Conservation (phyloP, 2,329 filamentous ascomycete genomes). For the Lithohypha guttulata region DNA sequence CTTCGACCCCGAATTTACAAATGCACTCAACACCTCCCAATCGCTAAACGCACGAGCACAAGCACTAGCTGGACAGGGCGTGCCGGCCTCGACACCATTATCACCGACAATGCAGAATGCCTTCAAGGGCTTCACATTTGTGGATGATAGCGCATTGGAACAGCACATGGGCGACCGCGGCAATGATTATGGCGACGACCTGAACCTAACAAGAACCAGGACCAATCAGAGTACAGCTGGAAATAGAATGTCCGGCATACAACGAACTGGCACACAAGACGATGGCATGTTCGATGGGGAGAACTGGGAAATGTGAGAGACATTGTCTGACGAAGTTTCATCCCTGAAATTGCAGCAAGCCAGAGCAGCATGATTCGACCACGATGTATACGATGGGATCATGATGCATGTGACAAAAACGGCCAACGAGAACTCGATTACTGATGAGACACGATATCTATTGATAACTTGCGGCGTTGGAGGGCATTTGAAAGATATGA, state of each 20-base stretch:
- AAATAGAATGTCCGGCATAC: constrained; percentile 36
- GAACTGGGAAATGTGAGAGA: constrained; percentile 8
- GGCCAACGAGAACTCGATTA: too few relatives aligned
- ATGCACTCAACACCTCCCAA: constrained; percentile 73
- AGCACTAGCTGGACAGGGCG: constrained; percentile 66
- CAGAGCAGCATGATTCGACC: too few relatives aligned
- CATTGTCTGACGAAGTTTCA: too few relatives aligned
- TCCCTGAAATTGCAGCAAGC: too few relatives aligned
- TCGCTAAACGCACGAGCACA: constrained; percentile 88
- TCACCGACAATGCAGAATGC: constrained; percentile 95
- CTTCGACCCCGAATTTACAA: constrained; percentile 97
- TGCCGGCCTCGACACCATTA: constrained; percentile 80
- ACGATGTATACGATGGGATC: too few relatives aligned
- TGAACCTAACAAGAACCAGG: constrained; percentile 14
- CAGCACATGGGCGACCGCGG: constrained; percentile 56
- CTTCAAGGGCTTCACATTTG: constrained; percentile 96
- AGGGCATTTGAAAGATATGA: too few relatives aligned
- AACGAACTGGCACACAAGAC: constrained; percentile 25
- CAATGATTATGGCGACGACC: constrained; percentile 27
- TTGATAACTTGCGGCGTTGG: too few relatives aligned
- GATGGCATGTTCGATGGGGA: constrained; percentile 8
- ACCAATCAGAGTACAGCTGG: constrained; percentile 14
- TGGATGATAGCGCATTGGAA: constrained; percentile 93
- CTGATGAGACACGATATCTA: too few relatives aligned
- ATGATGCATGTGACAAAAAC: too few relatives aligned